phyloP scores from a whole-genome alignment of 768 basidiomycete species.

The Fomitopsis serialis region DNA sequence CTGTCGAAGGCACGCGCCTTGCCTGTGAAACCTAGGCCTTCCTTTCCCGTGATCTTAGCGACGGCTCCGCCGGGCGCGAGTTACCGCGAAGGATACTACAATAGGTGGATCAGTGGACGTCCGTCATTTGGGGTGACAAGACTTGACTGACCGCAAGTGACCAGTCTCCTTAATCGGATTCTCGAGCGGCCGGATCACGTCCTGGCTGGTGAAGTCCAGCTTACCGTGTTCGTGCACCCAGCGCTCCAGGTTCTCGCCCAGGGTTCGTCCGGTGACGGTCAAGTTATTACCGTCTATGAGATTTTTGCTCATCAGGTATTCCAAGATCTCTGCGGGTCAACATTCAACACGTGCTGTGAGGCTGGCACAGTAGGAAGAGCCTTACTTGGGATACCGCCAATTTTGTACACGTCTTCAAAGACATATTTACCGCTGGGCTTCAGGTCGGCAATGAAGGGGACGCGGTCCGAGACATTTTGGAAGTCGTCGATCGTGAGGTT shows the following conservation, averaged over 20 bases:
- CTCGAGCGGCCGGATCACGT: constrained; percentile 82
- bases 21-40: constrained; percentile 84
- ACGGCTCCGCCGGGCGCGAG: constrained; percentile 95
- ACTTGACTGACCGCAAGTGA: constrained; percentile 64
- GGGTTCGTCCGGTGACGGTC: constrained; percentile 86
- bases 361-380: constrained; percentile 8
- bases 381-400: constrained; percentile 95
- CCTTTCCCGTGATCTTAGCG: constrained; percentile 95
- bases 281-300: constrained; percentile 86
- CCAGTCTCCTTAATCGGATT: constrained; percentile 88
- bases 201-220: constrained; percentile 62
- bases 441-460: constrained; percentile 92
- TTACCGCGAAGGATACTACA: constrained; percentile 84
- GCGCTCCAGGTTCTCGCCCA: constrained; percentile 88
- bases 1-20: constrained; percentile 91
- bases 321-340: constrained; percentile 60
- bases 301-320: constrained; percentile 80
- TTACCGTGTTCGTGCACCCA: constrained; percentile 83
- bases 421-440: constrained; percentile 98
- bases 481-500: constrained; percentile 87
- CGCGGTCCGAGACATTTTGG: constrained; percentile 87
- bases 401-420: constrained; percentile 95
- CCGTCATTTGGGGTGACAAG: neutral
- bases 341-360: neutral
- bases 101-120: neutral